A percentile compares a stretch with the other conserved stretches of the same genome.
Conservation (phyloP, 106 monocot species). For the Triglochin maritima region DNA sequence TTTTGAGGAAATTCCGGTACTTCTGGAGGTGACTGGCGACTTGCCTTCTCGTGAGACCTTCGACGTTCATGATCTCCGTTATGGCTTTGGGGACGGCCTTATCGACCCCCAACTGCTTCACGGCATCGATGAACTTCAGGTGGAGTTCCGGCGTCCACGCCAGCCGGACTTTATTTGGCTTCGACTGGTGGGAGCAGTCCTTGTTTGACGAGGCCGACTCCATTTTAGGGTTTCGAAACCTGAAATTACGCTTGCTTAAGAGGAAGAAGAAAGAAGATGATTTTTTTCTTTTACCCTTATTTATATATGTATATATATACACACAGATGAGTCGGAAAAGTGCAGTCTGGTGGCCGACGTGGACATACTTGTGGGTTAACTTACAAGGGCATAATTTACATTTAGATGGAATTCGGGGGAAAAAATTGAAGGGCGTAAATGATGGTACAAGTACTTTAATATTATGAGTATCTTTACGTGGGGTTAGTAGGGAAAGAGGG, state of each 20-base stretch:
- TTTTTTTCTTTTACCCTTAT: background rate
- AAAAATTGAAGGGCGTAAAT: no score
- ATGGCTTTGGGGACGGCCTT: conserved; percentile 24
- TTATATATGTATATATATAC: background rate
- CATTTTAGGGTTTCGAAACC: background rate
- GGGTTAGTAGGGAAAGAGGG: no score
- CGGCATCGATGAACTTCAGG: conserved; percentile 22
- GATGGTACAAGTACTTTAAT: no score
- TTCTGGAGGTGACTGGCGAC: conserved; percentile 31
- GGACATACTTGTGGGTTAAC: no score
- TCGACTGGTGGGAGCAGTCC: background rate
- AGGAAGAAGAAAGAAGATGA: background rate
- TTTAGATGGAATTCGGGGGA: no score
- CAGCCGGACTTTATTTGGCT: conserved; percentile 5
- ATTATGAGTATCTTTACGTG: no score
- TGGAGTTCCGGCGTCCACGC: conserved; percentile 28
- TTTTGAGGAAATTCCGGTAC: background rate
- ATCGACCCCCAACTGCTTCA: conserved; percentile 15
- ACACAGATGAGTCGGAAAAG: background rate
- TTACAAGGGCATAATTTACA: no score
- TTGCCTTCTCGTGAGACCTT: conserved; percentile 22
- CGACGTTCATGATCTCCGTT: conserved; percentile 24
- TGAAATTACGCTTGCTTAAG: no score
- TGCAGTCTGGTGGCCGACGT: background rate
- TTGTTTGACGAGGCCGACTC: background rate